phyloP scores from a whole-genome alignment of 2,329 filamentous ascomycete genomes.

The Claviceps spartinae region DNA sequence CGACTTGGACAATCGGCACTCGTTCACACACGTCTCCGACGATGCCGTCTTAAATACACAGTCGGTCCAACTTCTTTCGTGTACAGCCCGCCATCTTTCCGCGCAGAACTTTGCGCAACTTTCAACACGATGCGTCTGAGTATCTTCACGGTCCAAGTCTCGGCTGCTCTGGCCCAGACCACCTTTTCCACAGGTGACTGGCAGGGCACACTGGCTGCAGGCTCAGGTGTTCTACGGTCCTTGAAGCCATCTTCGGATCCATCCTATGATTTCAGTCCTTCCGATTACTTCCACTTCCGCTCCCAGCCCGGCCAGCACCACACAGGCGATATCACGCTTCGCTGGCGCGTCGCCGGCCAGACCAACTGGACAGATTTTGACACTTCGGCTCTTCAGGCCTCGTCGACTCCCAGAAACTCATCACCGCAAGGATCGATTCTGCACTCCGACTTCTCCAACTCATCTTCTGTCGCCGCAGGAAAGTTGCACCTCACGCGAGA shows the following conservation, averaged over 20 bases:
- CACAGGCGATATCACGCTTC: conserved; percentile 42
- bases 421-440: conserved; percentile 26
- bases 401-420: neutral
- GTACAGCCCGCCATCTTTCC: too few species aligned
- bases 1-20: too few species aligned
- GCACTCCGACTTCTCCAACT: conserved; percentile 14
- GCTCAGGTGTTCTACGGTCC: neutral
- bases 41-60: too few species aligned
- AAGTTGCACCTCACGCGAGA: conserved; percentile 32
- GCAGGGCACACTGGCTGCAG: neutral
- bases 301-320: conserved; percentile 42
- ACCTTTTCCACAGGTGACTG: conserved; percentile 1
- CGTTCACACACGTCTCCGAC: too few species aligned
- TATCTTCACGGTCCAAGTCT: neutral
- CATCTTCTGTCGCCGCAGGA: neutral
- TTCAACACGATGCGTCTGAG: neutral
- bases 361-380: conserved; percentile 32
- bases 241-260: neutral
- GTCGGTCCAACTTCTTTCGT: neutral
- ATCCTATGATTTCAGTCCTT: conserved; percentile 36
- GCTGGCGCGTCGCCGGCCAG: conserved; percentile 30
- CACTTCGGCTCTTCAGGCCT: conserved; percentile 21
- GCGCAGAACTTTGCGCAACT: neutral
- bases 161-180: conserved; percentile 1
- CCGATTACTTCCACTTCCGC: conserved; percentile 32